Conservation (phyloP, 805 yeast genomes). For the Lachancea nothofagi region DNA sequence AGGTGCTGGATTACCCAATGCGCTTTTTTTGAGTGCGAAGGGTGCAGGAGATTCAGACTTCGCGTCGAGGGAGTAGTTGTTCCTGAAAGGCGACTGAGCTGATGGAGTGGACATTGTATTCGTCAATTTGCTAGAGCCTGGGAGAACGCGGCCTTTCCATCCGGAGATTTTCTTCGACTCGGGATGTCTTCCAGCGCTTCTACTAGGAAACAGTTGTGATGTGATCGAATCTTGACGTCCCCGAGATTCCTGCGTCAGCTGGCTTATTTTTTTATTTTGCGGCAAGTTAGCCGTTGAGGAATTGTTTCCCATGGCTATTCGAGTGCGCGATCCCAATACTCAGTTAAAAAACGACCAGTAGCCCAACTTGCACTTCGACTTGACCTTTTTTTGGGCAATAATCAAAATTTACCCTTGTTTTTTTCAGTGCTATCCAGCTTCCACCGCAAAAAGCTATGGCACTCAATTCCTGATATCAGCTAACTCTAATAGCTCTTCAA, state of each 20-base stretch:
- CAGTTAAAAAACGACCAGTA: no score
- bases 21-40: conserved; percentile 3
- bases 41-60: conserved; percentile 1
- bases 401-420: no score
- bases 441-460: no score
- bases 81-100: conserved; percentile 9
- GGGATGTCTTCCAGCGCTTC: conserved; percentile 15
- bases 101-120: not conserved
- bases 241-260: conserved; percentile 8
- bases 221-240: conserved; percentile 16
- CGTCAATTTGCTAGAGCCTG: not conserved
- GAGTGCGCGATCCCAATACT: no score
- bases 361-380: no score
- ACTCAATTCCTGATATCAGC: no score
- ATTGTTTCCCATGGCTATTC: conserved; percentile 12
- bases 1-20: conserved; percentile 8
- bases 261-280: conserved; percentile 6
- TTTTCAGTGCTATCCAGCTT: no score
- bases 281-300: conserved; percentile 11
- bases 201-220: conserved; percentile 20
- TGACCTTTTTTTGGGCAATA: no score
- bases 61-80: conserved; percentile 6
- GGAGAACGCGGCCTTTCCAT: conserved; percentile 5
- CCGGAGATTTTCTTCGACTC: conserved; percentile 3
- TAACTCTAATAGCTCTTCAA: no score